Evolutionary conservation across 768 basidiomycete species (phyloP), one percentile per base, ranked within the genome.

Genomic region (Naganishia vishniacii): DNA sequence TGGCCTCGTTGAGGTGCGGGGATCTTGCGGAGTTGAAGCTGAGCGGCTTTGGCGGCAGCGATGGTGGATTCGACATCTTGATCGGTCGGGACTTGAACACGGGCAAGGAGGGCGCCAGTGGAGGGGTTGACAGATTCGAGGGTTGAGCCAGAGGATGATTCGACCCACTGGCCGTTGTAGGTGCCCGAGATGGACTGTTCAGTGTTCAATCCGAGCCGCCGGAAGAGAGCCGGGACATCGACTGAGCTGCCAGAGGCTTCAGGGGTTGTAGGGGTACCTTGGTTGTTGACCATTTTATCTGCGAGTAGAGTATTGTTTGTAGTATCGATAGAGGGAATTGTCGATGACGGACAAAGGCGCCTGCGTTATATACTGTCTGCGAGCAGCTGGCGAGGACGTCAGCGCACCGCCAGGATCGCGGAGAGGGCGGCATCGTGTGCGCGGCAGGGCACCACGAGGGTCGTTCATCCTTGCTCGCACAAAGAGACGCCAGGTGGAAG

Each of bases 1-100:
- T 95, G 91, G 16, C 93, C 93, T 63, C 93, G 82, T 56, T 84
- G 85, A 2, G 93, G 94, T 13, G 89, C 89, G 48, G 93, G 91
- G 34, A 92, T 80, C 65, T 80, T 82, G 77, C 91, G 82, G 76
- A 94, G 86, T 65, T 79, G 69, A 8, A 79, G 77, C 73, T 86
- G 87, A 5, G 92, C 93, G 56, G 88, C 87, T 46, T 86, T 81
- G 13, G 89, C 82, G 68, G 83, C 86, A 63, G 81, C 81, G 65
- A 98, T 73, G 3, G 86, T 83, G 18, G 80, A 78, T 61, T 86
- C 82, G 3, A 92, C 81, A 71, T 97, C 93, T 61, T 82, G 77
- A 9, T 85, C 84, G 9, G 86, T 84, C 0, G 88, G 86, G 84
- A 87, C 66, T 9, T 28, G 65, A 11, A 62, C 58, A 34, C 31